Base-by-base conservation (phyloP, 768 basidiomycete genomes). In the Daedaleopsis sinensis region DNA sequence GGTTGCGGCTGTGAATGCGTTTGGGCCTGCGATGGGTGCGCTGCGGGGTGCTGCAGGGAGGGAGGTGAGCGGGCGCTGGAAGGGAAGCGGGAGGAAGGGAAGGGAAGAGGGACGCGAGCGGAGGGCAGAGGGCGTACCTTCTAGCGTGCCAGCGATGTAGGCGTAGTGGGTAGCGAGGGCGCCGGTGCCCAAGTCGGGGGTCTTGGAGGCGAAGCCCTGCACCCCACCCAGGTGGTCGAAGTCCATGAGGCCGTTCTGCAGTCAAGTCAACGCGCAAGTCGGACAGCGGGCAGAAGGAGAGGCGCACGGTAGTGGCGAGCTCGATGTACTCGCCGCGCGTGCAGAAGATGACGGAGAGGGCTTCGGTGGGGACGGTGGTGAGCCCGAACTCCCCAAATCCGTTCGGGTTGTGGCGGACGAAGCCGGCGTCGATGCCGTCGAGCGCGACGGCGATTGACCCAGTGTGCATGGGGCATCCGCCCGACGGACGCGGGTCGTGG, bases 1-100 rank as follows among this genome's bases (percentile, higher is more conserved):
- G 23, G 63, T 62, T 5, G 66, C 58, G n/a, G 55, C 63, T 24
- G 59, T 58, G 65, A 67, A 69, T 7, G 67, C 58, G 62, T 69
- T 69, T 12, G 44, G 23, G 1, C 21, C 55, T 46, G 32, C 5
- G 16, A 56, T 35, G 10, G 66, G 58, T 32, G 61, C 51, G 24
- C 62, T 49, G 39, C 46, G 32, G 24, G 65, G 52, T 1, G 21
- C 58, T 44, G 56, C 39, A 21, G n/a, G 18, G 36, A 21, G 5
- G 19, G 38, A 13, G 47, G 10, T 49, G 24, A 49, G 47, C 19
- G 7, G 24, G 13, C 5, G 47, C 24, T 23, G 21, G 47, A 6
- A 47, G 46, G 52, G 53, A n/a, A 37, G 1, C 9, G 18, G 23
- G 48, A 11, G 9, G 57, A n/a, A 35, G 18, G 21, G 21, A 13